Evolutionary conservation across 306 rosid genomes (phyloP).

Genomic region (Corylus heterophylla): DNA sequence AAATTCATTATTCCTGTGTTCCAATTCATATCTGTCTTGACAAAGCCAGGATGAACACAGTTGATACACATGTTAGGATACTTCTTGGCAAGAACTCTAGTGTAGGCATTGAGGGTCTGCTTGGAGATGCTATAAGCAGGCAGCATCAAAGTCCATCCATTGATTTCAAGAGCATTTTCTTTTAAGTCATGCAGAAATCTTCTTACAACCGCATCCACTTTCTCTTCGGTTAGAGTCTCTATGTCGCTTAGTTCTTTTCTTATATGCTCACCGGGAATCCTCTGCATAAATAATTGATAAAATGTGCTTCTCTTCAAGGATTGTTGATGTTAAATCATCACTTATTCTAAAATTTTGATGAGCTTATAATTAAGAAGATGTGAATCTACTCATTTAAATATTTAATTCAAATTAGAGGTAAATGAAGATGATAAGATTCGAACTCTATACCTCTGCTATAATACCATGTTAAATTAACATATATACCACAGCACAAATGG

Average conservation of each 20-base stretch:
- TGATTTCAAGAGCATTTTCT: slow-evolving; percentile 47
- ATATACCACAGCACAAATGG: too few species aligned
- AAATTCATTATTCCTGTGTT: slow-evolving; percentile 41
- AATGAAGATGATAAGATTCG: too few species aligned
- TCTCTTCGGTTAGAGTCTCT: slow-evolving; percentile 45
- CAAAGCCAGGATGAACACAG: slow-evolving; percentile 63
- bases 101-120: slow-evolving; percentile 50
- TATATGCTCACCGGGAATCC: slow-evolving; percentile 47
- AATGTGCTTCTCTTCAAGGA: not conserved
- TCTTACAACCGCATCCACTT: slow-evolving; percentile 45
- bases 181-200: slow-evolving; percentile 42
- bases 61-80: slow-evolving; percentile 46
- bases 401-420: too few species aligned
- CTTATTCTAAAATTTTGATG: too few species aligned
- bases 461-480: too few species aligned
- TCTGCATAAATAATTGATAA: slow-evolving; percentile 19
- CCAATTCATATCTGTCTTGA: slow-evolving; percentile 52
- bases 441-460: too few species aligned
- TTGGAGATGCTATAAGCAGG: slow-evolving; percentile 62
- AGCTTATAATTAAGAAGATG: not conserved
- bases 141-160: slow-evolving; percentile 61
- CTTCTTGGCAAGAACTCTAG: slow-evolving; percentile 53
- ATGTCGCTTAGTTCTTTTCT: slow-evolving; percentile 45
- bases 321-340: too few species aligned
- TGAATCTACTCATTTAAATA: too few species aligned